phyloP scores from a whole-genome alignment of 805 yeast species.

The Starmerella etchellsii region DNA sequence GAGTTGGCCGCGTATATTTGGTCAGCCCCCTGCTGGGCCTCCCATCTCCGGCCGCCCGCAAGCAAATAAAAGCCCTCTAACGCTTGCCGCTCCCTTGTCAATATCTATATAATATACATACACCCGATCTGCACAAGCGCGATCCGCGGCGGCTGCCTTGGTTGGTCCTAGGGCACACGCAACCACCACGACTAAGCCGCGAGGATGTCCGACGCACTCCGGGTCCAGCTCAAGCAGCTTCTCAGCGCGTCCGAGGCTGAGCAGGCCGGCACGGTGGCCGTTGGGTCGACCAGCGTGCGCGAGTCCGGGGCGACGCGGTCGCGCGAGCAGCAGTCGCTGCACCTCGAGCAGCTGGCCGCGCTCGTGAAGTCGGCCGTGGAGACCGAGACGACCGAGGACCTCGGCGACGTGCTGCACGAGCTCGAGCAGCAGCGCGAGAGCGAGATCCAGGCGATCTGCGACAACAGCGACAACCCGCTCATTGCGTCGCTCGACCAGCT shows the following conservation, averaged over 20 bases:
- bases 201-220: conserved; percentile 17
- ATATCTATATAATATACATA: too few relatives aligned
- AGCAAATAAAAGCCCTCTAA: too few relatives aligned
- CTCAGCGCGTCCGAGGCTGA: conserved; percentile 14
- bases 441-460: conserved; percentile 50
- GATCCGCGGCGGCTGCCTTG: too few relatives aligned
- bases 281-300: background rate
- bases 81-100: too few relatives aligned
- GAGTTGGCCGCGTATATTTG: too few relatives aligned
- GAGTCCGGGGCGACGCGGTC: background rate
- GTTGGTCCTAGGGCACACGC: too few relatives aligned
- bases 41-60: too few relatives aligned
- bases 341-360: conserved; percentile 69
- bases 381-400: conserved; percentile 40
- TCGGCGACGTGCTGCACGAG: conserved; percentile 43
- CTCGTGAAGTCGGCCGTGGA: conserved; percentile 51
- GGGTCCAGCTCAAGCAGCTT: conserved; percentile 18
- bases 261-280: conserved; percentile 2
- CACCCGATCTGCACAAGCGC: too few relatives aligned
- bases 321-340: conserved; percentile 22
- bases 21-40: too few relatives aligned
- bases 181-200: too few relatives aligned
- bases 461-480: conserved; percentile 42
- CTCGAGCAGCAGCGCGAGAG: conserved; percentile 48
- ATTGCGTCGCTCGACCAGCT: conserved; percentile 45